Base-by-base conservation (phyloP, 176 grass and related monocot species). In the Rhipidocladum racemiflorum region DNA sequence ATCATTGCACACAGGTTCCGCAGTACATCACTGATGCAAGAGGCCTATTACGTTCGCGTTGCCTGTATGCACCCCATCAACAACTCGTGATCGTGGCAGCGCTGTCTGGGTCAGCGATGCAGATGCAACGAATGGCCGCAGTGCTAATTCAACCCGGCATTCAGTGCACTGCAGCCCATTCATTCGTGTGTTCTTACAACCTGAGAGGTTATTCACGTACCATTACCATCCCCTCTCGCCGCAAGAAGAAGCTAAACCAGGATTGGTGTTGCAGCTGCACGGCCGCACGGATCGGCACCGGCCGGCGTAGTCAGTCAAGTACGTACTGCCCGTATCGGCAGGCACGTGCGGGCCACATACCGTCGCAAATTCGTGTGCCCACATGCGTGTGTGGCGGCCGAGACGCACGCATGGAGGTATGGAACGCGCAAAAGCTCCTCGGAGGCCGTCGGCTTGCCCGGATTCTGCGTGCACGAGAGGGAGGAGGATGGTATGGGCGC, bases 311-410 rank as follows among this genome's bases (percentile, higher is more conserved):
- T 7, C 61, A 65, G 44, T 65, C 17, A 18, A 14, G 29, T 54
- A 50, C 15, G 38, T 20, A 6, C 62, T 14, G 73, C 55, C 68
- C 87, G 60, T 79, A 61, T 80, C 73, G 65, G 61, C 56, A 25
- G 63, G 65, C 83, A 83, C 80, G 81, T 83, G 92, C 62, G 56
- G 17, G 68, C 71, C 83, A 63, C 55, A n/a, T 59, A 5, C 76
- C 66, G 57, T 40, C 84, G 70, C 82, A 43, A 43, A 62, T 46
- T 44, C 88, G 24, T 36, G 74, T 29, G 28, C 35, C 6, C n/a
- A 27, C n/a, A 34, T 66, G 56, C 79, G 34, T 29, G 57, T 65
- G 66, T 17, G 65, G 75, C 63, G n/a, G 38, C 65, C n/a, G n/a
- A 42, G 55, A 1, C 9, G 55, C 55, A 24, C 9, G 5, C 55